Evolutionary conservation across 495 filamentous ascomycete genomes (phyloP).

Genomic region (Sporormia fimetaria): DNA sequence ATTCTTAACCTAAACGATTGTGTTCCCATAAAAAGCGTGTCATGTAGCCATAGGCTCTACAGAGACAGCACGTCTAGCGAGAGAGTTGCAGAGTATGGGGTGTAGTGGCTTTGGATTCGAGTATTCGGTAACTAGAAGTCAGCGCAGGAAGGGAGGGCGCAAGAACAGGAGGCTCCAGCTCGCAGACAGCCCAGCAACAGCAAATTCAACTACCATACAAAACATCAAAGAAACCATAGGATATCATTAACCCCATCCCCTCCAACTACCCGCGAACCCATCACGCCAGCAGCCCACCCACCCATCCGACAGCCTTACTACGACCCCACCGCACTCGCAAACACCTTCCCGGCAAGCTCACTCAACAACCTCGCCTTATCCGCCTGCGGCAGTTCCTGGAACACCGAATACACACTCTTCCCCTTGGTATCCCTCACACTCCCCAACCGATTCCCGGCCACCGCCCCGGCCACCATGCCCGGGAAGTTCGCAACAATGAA

Average conservation of each 20-base stretch:
- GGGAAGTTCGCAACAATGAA: constrained; percentile 92
- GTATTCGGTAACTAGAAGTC: too few species aligned
- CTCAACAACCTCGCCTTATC: constrained; percentile 61
- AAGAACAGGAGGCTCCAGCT: background rate
- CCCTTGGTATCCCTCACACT: constrained; percentile 79
- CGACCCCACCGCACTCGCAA: constrained; percentile 32
- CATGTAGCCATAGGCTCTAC: too few species aligned
- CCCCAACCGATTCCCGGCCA: constrained; percentile 83
- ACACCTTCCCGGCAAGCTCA: constrained; percentile 35
- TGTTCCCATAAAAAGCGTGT: too few species aligned
- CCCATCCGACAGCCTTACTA: constrained; percentile 4
- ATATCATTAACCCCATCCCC: constrained; percentile 2
- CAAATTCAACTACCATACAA: too few species aligned
- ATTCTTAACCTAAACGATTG: too few species aligned
- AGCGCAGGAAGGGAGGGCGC: background rate
- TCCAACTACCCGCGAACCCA: background rate
- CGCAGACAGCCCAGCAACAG: too few species aligned
- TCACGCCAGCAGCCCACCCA: background rate
- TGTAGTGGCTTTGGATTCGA: too few species aligned
- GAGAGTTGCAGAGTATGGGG: too few species aligned
- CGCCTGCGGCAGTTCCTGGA: constrained; percentile 64
- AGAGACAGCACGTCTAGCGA: too few species aligned
- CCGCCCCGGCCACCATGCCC: constrained; percentile 77
- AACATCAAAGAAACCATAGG: background rate
- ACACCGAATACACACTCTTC: constrained; percentile 92